These are phyloP conservation scores for Cardiospermum halicacabum DNA, from an alignment of 345 rosid species.

Conservation along the genomic window DNA sequence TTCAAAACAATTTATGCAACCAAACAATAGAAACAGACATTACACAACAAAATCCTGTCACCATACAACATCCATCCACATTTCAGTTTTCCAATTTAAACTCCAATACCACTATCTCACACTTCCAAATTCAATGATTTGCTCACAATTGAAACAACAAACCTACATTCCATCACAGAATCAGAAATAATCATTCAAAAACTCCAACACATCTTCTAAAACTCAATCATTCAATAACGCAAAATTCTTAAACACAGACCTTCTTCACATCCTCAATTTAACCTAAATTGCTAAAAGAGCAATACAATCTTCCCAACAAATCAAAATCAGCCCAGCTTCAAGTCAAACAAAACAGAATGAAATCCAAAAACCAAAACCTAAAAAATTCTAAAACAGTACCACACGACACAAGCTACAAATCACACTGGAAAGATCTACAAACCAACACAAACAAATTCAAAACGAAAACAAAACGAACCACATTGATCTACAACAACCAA, in stretches of 20 bases:
- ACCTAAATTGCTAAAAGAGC: neutral
- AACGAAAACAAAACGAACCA: neutral
- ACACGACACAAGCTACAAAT: neutral
- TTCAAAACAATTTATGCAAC: neutral
- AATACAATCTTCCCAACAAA: neutral
- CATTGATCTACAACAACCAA: slow-evolving; percentile 33
- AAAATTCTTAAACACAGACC: neutral
- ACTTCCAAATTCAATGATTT: neutral
- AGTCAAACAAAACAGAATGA: slow-evolving; percentile 3
- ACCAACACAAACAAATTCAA: slow-evolving; percentile 7
- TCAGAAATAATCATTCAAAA: neutral
- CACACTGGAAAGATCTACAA: slow-evolving; percentile 6
- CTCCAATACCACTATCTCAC: neutral
- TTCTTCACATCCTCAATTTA: neutral
- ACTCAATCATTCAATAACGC: neutral
- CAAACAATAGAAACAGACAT: neutral
- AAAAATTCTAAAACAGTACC: neutral
- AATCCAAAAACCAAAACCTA: slow-evolving; percentile 10
- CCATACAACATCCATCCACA: neutral
- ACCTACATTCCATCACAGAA: too few species aligned
- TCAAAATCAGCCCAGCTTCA: slow-evolving; percentile 1
- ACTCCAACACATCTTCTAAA: too few species aligned
- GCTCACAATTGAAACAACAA: neutral
- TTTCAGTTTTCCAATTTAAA: neutral
- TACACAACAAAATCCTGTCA: neutral